Conservation (phyloP, 164 flowering plant genomes). For the Litsea cubeba region DNA sequence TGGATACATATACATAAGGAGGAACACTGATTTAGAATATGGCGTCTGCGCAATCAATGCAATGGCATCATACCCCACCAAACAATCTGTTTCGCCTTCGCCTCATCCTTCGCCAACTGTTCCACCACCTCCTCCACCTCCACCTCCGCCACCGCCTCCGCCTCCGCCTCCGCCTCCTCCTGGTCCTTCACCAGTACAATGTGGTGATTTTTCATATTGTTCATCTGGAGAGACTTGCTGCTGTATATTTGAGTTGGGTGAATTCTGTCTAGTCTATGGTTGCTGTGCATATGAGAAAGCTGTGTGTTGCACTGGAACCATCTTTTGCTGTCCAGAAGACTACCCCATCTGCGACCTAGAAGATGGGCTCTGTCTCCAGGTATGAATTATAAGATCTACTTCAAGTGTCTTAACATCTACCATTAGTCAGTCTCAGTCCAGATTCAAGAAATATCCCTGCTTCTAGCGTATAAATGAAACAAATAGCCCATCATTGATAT, state of each 20-base stretch:
- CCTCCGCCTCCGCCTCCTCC: slow-evolving; percentile 45
- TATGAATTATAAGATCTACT: slow-evolving; percentile 7
- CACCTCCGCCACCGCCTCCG: slow-evolving; percentile 10
- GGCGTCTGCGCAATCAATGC: slow-evolving; percentile 72
- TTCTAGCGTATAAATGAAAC: too few species aligned
- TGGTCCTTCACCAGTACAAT: slow-evolving; percentile 53
- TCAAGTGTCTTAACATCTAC: too few species aligned
- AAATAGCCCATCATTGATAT: background rate
- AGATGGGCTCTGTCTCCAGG: slow-evolving; percentile 70
- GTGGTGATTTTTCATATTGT: slow-evolving; percentile 68
- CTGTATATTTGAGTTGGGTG: slow-evolving; percentile 40
- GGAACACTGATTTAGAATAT: slow-evolving; percentile 38
- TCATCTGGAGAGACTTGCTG: slow-evolving; percentile 62
- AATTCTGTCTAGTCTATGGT: slow-evolving; percentile 47
- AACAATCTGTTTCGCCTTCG: slow-evolving; percentile 34
- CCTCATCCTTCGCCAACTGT: slow-evolving; percentile 20
- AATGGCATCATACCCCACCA: slow-evolving; percentile 80
- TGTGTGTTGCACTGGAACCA: slow-evolving; percentile 60
- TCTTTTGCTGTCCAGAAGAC: slow-evolving; percentile 68
- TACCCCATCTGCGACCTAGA: slow-evolving; percentile 67
- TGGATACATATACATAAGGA: slow-evolving; percentile 35
- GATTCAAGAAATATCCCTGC: too few species aligned
- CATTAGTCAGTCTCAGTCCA: too few species aligned
- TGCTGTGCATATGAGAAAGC: slow-evolving; percentile 68
- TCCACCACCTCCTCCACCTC: background rate